Base-by-base conservation (phyloP, 2,329 filamentous ascomycete species). In the Botrytis tulipae region DNA sequence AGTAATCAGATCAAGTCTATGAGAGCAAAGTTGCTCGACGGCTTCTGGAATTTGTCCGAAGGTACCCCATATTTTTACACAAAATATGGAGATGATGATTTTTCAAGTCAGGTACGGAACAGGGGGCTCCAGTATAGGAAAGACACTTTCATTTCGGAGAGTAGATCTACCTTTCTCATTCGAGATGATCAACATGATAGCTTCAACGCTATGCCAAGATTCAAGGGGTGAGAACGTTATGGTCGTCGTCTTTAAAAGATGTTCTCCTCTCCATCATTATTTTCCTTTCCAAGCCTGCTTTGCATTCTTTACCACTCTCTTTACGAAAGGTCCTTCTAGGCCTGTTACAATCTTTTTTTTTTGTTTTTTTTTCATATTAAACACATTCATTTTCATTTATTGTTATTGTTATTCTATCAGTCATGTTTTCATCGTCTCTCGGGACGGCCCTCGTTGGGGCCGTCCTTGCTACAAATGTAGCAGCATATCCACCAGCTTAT, bases 121-220 rank as follows among this genome's bases (percentile, higher is more conserved):
- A 72, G 14, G 42, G 70, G 3, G 5, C 46, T 57, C 35, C 32
- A 29, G 62, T n/a, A 46, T 35, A 25, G 48, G 61, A 68, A 60
- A 72, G 62, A 72, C 70, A 72, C 46, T 29, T 44, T 72, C 70
- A 72, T 72, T 72, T 72, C 61, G 70, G 70, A 68, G 35, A 69
- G 60, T 25, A 48, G 46, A 48, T 48, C 29, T 29, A 48, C 48
- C 46, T 72, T n/a, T 35, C 46, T 72, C 29, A 54, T 57, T 67
- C 18, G 70, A 67, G 14, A 59, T 40, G 70, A 68, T 72, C 29
- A n/a, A 29, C 70, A 42, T 59, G 40, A 20, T 54, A 68, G 70
- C 48, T 68, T 59, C 40, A 44, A 29, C 22, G 29, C 32, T 12
- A 37, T 18, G 32, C 14, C 22, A 46, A 67, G 10, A 18, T 57